Conservation (phyloP, 768 basidiomycete genomes). For the Panus rudis region DNA sequence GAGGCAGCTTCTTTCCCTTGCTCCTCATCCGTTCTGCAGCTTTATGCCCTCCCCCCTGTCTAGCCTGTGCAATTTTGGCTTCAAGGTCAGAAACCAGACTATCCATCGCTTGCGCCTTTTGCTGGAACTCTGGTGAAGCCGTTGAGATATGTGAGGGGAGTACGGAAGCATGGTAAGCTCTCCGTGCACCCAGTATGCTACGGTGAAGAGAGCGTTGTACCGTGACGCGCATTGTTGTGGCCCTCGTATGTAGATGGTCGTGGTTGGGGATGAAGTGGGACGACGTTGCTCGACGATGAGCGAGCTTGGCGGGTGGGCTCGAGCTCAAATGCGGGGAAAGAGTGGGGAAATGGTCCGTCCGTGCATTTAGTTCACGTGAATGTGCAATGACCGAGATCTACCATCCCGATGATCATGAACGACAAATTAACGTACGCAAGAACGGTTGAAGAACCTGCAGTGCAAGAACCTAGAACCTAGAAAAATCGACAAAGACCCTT, state of each 20-base stretch:
- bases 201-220: conserved; percentile 7
- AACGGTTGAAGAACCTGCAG: too few species aligned
- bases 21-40: conserved; percentile 67
- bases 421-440: too few species aligned
- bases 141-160: conserved; percentile 68
- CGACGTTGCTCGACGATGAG: too few species aligned
- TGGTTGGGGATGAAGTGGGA: background rate
- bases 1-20: conserved; percentile 76
- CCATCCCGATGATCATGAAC: too few species aligned
- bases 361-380: too few species aligned
- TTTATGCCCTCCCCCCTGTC: conserved; percentile 69
- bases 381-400: too few species aligned
- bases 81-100: conserved; percentile 59
- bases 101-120: conserved; percentile 65
- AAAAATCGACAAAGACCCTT: too few species aligned
- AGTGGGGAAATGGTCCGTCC: too few species aligned
- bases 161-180: conserved; percentile 60
- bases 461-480: too few species aligned
- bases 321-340: conserved; percentile 8
- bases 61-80: conserved; percentile 46
- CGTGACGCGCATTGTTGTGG: background rate
- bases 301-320: too few species aligned
- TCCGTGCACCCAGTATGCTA: conserved; percentile 5
- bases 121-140: conserved; percentile 62
- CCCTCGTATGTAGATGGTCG: background rate